Evolutionary conservation across 2,329 filamentous ascomycete species (phyloP), one percentile per base, ranked within the genome.

Genomic region (Botrytis pseudocinerea): DNA sequence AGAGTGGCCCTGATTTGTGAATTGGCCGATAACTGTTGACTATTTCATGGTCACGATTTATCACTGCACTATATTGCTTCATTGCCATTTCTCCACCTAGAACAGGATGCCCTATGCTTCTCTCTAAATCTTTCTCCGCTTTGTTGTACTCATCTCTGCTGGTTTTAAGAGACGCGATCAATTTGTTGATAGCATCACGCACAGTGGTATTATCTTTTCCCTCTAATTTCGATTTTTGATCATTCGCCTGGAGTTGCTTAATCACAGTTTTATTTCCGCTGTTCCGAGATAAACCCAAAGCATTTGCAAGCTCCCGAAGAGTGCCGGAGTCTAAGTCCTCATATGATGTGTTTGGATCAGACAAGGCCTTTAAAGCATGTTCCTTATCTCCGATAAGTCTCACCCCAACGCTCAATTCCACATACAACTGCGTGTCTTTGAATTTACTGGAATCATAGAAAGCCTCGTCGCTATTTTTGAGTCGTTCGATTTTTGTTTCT

Each of bases 401-500:
- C 10, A 46, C 59, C 35, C 2, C 12, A 65, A 35, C 1, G 0
- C 18, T n/a, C 22, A 72, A 14, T 18, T 28, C 1, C 4, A 25
- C 64, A 38, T 73, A 75, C 16, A 72, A n/a, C 0, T 12, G 25
- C 8, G 28, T 40, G 12, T 73, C 73, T 46, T 69, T 48, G 0
- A 1, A n/a, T 51, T 48, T 66, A 0, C 63, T 71, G 7, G 72
- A 73, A 59, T 77, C 70, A 18, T 44, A 57, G 60, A 75, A 54
- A 3, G 71, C 25, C 28, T 73, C 68, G n/a, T 77, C 75, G 22
- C 76, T 75, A 4, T 76, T 18, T 20, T 51, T 66, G 2, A 78
- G 60, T 35, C 75, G 70, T 18, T 71, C 35, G 1, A 76, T 74
- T 51, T 78, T 79, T 6, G 54, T 44, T 25, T 72, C 73, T 59